Evolutionary conservation across 2,329 filamentous ascomycete genomes (phyloP).

Genomic region (Talaromyces piceae): DNA sequence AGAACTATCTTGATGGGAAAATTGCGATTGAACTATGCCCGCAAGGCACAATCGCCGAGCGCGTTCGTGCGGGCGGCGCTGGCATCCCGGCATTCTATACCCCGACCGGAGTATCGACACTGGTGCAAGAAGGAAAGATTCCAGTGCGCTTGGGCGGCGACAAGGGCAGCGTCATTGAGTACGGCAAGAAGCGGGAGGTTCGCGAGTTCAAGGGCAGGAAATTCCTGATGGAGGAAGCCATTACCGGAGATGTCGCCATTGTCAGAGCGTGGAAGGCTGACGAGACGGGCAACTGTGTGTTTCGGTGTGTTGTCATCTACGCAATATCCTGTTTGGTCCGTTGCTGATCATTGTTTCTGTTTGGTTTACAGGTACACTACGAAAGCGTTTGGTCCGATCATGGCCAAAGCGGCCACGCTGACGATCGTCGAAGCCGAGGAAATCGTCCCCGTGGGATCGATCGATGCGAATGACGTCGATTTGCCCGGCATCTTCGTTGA

Average conservation of each 20-base stretch:
- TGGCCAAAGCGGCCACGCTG: constrained; percentile 79
- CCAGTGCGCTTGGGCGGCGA: constrained; percentile 71
- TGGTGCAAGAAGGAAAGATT: constrained; percentile 79
- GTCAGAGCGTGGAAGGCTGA: constrained; percentile 92
- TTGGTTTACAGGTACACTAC: constrained; percentile 55
- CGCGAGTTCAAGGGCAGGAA: constrained; percentile 86
- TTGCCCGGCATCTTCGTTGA: constrained; percentile 88
- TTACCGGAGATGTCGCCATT: constrained; percentile 85
- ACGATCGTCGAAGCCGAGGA: constrained; percentile 90
- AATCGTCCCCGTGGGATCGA: constrained; percentile 83
- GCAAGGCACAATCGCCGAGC: constrained; percentile 87
- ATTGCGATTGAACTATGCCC: constrained; percentile 87
- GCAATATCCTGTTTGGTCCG: not conserved
- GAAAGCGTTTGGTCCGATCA: constrained; percentile 65
- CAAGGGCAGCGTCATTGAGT: constrained; percentile 60
- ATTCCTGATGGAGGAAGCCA: constrained; percentile 82
- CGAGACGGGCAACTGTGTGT: constrained; percentile 83
- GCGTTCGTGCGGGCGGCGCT: constrained; percentile 80
- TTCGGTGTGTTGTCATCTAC: constrained; percentile 52
- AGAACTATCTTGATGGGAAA: constrained; percentile 79
- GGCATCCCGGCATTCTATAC: constrained; percentile 93
- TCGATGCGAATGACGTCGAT: constrained; percentile 75
- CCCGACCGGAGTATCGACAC: constrained; percentile 53
- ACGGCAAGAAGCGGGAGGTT: constrained; percentile 62
- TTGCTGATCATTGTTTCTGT: not conserved